Conservation (phyloP, 2,329 filamentous ascomycete species). For the Aureobasidium sp. region DNA sequence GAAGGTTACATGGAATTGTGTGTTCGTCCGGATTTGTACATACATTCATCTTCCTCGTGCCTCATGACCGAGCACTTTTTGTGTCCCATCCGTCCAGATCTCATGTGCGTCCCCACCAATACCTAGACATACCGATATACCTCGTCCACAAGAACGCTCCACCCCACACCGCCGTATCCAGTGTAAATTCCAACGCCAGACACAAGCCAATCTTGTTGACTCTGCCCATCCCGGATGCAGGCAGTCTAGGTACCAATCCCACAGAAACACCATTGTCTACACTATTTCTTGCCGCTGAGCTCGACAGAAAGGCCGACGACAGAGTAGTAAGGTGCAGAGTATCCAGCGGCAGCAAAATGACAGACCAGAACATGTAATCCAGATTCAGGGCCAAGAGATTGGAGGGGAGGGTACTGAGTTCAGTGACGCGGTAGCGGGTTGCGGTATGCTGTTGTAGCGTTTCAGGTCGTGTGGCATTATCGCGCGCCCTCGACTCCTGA, state of each 20-base stretch:
- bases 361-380: background rate
- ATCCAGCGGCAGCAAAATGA: conserved; percentile 10
- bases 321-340: background rate
- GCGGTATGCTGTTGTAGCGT: background rate
- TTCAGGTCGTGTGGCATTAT: background rate
- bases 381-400: conserved; percentile 7
- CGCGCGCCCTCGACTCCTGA: background rate
- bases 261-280: background rate
- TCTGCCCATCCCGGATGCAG: background rate
- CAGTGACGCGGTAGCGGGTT: background rate
- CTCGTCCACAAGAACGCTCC: conserved; percentile 7
- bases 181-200: conserved; percentile 11
- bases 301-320: background rate
- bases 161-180: conserved; percentile 13
- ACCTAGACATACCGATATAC: conserved; percentile 8
- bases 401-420: background rate
- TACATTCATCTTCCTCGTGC: too few relatives aligned
- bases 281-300: background rate
- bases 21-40: too few relatives aligned
- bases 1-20: too few relatives aligned
- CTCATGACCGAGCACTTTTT: too few relatives aligned
- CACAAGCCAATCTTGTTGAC: conserved; percentile 15
- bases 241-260: background rate
- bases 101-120: conserved; percentile 15
- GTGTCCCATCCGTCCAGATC: too few relatives aligned